phyloP scores from a whole-genome alignment of 2,329 filamentous ascomycete genomes.

The Mollisia scopiformis region DNA sequence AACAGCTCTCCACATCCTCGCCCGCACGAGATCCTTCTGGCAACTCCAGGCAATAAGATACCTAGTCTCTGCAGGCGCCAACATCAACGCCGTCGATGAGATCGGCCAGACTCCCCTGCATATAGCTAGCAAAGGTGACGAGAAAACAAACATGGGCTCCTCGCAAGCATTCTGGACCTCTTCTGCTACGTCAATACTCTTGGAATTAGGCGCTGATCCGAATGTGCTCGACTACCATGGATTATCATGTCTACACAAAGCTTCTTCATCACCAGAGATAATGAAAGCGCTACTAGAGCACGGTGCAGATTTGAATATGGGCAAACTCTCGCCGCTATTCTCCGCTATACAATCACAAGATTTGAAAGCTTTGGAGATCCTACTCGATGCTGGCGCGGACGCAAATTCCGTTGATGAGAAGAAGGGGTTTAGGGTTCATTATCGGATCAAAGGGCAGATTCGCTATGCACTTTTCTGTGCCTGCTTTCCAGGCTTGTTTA shows the following conservation, averaged over 20 bases:
- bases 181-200: background rate
- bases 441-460: background rate
- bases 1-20: background rate
- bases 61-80: background rate
- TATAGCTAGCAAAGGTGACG: slow-evolving; percentile 11
- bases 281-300: slow-evolving; percentile 14
- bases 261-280: background rate
- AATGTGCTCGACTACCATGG: background rate
- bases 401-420: background rate
- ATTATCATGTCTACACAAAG: background rate
- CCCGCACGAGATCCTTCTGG: slow-evolving; percentile 5
- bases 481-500: background rate
- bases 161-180: background rate
- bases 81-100: slow-evolving; percentile 20
- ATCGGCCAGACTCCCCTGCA: slow-evolving; percentile 25
- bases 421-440: background rate
- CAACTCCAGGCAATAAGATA: slow-evolving; percentile 13
- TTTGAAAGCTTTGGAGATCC: slow-evolving; percentile 10
- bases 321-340: slow-evolving; percentile 21
- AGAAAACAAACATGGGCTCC: slow-evolving; percentile 4
- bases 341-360: slow-evolving; percentile 15
- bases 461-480: background rate
- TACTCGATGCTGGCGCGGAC: slow-evolving; percentile 20
- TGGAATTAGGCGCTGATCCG: background rate
- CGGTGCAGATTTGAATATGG: slow-evolving; percentile 16